Evolutionary conservation across 1,284 basidiomycete genomes (phyloP).

Genomic region (Moesziomyces antarcticus): DNA sequence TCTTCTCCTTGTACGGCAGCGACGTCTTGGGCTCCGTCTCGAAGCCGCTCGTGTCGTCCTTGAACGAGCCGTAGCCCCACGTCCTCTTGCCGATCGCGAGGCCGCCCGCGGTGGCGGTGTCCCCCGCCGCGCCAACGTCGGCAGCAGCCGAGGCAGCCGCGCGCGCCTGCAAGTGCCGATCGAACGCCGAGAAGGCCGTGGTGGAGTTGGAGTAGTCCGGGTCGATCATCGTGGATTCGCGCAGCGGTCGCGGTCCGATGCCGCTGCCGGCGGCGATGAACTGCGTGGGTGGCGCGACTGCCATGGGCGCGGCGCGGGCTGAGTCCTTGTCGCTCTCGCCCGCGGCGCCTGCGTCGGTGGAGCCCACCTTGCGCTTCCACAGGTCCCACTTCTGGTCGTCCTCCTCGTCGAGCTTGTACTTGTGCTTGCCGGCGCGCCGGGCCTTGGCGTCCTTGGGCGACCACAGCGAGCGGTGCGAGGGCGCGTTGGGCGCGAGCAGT

Average conservation of each 20-base stretch:
- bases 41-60: conserved; percentile 47
- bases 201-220: conserved; percentile 19
- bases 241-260: conserved; percentile 39
- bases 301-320: conserved; percentile 42
- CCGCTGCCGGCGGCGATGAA: conserved; percentile 42
- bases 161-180: conserved; percentile 25
- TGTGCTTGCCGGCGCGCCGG: conserved; percentile 40
- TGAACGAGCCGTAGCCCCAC: conserved; percentile 48
- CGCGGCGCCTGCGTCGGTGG: conserved; percentile 3
- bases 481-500: conserved; percentile 59
- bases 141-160: conserved; percentile 1
- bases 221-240: conserved; percentile 43
- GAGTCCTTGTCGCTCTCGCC: conserved; percentile 11
- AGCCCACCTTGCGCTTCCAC: conserved; percentile 47
- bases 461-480: conserved; percentile 59
- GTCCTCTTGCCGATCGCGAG: conserved; percentile 37
- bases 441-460: conserved; percentile 40
- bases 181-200: conserved; percentile 29
- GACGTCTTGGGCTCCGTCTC: conserved; percentile 66
- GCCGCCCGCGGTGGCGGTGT: conserved; percentile 10
- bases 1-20: conserved; percentile 63
- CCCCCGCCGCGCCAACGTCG: not conserved
- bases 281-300: conserved; percentile 40
- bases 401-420: conserved; percentile 52
- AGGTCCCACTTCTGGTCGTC: conserved; percentile 55